Evolutionary conservation across 2,329 filamentous ascomycete genomes (phyloP), one percentile per base, ranked within the genome.

Genomic region (Claviceps digitariae): DNA sequence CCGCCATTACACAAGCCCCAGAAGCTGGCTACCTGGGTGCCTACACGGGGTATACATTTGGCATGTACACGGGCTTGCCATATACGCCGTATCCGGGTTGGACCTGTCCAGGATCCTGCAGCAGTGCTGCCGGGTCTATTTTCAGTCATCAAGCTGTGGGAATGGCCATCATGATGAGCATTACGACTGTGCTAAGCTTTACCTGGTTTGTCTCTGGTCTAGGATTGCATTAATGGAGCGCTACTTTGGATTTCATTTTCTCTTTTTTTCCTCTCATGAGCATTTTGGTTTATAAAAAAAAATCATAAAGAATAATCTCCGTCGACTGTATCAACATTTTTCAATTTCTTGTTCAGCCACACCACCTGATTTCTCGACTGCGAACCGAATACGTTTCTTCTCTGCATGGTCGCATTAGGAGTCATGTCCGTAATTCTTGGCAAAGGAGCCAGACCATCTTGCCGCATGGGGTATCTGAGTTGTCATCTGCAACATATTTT

Each of bases 151-250:
- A 72, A 44, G 74, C 75, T 1, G 38, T 81, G 9, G 69, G 72
- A 6, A 72, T 81, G 53, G 74, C 75, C 38, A 46, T 79, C 50
- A 68, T 71, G 13, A 81, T 82, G 75, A 73, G 74, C 59, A 49
- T 76, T 34, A 63, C 81, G 45, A 83, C 80, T 1, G 68, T 83
- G 4, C 57, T 78, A 31, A 79, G 76, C 62, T 83, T 84, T 58
- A 82, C 79, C 31, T 83, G 79, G 79, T 83, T 83, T 59, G 78
- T 82, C 40, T 71, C 71, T 25, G 79, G 80, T 2, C 62, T 79
- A 12, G 69, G 66, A 9, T 60, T 69, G 38, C 62, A 71, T 47
- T 68, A 56, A 58, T 15, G 15, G 31, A 48, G 23, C 27, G 43
- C n/a, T 29, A 4, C 38, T 13, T 41, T 20, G 9, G 20, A 7